Evolutionary conservation across 2,329 filamentous ascomycete species (phyloP).

Genomic region (Hansfordia pulvinata): DNA sequence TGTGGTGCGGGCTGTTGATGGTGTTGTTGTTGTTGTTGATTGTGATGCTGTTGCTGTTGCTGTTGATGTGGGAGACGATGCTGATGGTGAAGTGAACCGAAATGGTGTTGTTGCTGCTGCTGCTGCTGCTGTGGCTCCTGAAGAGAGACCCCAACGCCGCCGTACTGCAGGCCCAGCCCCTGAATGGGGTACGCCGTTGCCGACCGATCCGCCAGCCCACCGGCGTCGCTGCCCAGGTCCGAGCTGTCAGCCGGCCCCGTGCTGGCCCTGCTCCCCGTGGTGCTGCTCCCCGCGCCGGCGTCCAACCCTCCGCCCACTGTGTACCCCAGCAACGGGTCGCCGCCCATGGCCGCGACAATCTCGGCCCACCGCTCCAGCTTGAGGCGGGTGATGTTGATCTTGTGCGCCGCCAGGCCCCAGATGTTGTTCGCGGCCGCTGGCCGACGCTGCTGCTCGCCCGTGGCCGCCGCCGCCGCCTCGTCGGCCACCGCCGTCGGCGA

Average conservation of each 20-base stretch:
- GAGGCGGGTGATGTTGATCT: slow-evolving; percentile 28
- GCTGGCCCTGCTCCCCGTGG: not conserved
- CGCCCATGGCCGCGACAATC: slow-evolving; percentile 20
- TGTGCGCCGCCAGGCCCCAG: slow-evolving; percentile 33
- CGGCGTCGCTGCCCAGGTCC: too few relatives aligned
- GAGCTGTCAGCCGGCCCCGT: not conserved
- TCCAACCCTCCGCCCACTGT: slow-evolving; percentile 2
- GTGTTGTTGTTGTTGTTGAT: not conserved
- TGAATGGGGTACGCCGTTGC: not conserved
- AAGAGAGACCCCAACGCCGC: slow-evolving; percentile 2
- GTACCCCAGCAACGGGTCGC: slow-evolving; percentile 12
- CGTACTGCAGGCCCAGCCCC: not conserved
- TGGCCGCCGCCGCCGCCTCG: too few relatives aligned
- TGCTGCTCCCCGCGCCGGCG: not conserved
- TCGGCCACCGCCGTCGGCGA: slow-evolving; percentile 16
- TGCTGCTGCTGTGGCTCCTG: too few relatives aligned
- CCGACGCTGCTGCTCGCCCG: too few relatives aligned
- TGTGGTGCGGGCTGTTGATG: not conserved
- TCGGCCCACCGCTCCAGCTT: slow-evolving; percentile 34
- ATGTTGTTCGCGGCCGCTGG: too few relatives aligned
- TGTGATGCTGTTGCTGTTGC: not conserved
- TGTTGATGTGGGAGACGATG: not conserved
- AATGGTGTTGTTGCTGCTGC: not conserved
- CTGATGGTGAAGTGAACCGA: not conserved
- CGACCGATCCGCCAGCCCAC: too few relatives aligned